A percentile compares a stretch with the other conserved stretches of the same genome.
Evolutionary conservation across 768 basidiomycete genomes (phyloP).

Genomic region (Termitomyces eurrhizus): DNA sequence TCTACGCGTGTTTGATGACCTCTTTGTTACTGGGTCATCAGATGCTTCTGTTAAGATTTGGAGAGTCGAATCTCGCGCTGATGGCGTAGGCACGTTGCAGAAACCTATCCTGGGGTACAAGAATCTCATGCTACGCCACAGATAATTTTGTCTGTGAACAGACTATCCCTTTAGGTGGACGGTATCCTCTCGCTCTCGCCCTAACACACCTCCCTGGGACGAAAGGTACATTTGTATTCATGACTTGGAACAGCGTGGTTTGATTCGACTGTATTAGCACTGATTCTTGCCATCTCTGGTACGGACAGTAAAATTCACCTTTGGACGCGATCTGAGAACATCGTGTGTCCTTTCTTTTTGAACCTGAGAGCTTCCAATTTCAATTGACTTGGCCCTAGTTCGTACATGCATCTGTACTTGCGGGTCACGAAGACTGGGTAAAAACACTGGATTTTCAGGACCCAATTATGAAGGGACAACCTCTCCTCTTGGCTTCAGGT

Average conservation of each 20-base stretch:
- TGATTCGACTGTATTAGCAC: constrained; percentile 30
- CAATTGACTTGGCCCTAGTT: constrained; percentile 37
- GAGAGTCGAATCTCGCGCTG: constrained; percentile 33
- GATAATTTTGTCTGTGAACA: constrained; percentile 47
- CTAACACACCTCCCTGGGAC: constrained; percentile 63
- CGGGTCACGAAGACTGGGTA: constrained; percentile 97
- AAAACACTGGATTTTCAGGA: constrained; percentile 68
- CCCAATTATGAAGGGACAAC: constrained; percentile 28
- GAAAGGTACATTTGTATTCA: constrained; percentile 41
- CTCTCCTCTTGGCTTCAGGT: constrained; percentile 82
- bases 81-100: constrained; percentile 26
- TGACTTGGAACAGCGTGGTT: neutral
- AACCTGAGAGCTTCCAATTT: neutral
- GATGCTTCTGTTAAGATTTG: constrained; percentile 80
- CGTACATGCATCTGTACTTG: constrained; percentile 51
- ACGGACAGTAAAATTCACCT: constrained; percentile 80
- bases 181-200: constrained; percentile 72
- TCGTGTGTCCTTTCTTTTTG: constrained; percentile 33
- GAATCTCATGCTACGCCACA: constrained; percentile 15
- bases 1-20: constrained; percentile 45
- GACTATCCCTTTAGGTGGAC: constrained; percentile 57
- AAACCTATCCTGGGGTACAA: constrained; percentile 4
- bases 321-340: constrained; percentile 62
- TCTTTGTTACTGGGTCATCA: constrained; percentile 76
- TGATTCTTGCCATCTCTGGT: constrained; percentile 76